Evolutionary conservation across 768 basidiomycete species (phyloP).

Genomic region (Boletus subcaerulescens): DNA sequence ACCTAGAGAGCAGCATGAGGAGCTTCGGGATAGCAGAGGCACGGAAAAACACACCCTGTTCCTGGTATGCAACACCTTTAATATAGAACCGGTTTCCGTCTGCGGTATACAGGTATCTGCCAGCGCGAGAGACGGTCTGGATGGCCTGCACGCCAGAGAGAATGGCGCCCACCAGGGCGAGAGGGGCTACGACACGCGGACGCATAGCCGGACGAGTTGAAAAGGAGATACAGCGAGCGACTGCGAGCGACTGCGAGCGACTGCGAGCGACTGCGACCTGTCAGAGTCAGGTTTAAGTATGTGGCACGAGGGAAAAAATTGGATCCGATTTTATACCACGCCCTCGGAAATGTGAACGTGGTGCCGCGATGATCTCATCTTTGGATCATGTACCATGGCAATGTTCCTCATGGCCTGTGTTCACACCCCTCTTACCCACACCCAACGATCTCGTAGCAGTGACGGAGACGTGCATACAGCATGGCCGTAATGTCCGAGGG

Average conservation of each 20-base stretch:
- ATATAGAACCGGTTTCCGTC: constrained; percentile 82
- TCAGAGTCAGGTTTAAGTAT: neutral
- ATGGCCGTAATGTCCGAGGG: too few relatives aligned
- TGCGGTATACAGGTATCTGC: constrained; percentile 77
- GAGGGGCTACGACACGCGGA: constrained; percentile 18
- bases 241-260: too few relatives aligned
- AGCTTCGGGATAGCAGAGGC: neutral
- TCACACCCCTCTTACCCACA: too few relatives aligned
- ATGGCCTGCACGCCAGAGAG: constrained; percentile 62
- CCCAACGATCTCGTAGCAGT: too few relatives aligned
- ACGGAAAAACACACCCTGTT: constrained; percentile 53
- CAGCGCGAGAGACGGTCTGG: constrained; percentile 62
- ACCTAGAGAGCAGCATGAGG: constrained; percentile 26
- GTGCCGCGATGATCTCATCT: too few relatives aligned
- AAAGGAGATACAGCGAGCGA: constrained; percentile 7
- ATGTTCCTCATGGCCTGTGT: too few relatives aligned
- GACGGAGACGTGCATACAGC: too few relatives aligned
- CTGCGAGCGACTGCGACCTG: neutral
- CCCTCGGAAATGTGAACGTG: neutral
- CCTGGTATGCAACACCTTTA: constrained; percentile 84
- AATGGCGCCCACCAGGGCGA: constrained; percentile 41
- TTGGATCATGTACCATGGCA: too few relatives aligned
- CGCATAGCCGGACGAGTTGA: constrained; percentile 25
- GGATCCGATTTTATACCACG: neutral
- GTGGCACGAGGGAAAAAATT: neutral